Percentiles rank a stretch among this genome's conserved stretches.
Evolutionary conservation across 352 stramenopile genomes (phyloP).

Genomic region (Globisporangium mamillatum): DNA sequence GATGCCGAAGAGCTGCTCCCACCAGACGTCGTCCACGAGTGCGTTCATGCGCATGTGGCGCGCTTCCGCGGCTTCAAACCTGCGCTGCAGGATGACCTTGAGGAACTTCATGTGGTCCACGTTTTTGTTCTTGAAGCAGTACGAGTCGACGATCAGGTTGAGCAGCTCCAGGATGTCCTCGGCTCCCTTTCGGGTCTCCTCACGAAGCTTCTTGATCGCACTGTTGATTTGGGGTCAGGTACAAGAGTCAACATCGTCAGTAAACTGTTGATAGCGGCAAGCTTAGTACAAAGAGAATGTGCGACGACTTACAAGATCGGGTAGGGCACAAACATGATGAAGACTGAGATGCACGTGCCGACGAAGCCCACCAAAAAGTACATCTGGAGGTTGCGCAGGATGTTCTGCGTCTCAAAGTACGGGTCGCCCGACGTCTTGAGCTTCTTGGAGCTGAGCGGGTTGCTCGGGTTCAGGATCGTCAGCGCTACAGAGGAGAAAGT

Average conservation of each 20-base stretch:
- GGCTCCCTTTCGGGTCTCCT: slow-evolving; percentile 43
- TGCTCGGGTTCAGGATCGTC: slow-evolving; percentile 71
- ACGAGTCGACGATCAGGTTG: slow-evolving; percentile 81
- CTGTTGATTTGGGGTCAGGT: slow-evolving; percentile 17
- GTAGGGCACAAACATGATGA: slow-evolving; percentile 77
- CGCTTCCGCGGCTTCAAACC: slow-evolving; percentile 52
- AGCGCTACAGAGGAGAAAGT: slow-evolving; percentile 32
- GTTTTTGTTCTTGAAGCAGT: slow-evolving; percentile 88
- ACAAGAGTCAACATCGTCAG: not conserved
- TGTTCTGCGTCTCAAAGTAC: slow-evolving; percentile 57
- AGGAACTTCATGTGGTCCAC: slow-evolving; percentile 83
- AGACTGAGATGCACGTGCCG: slow-evolving; percentile 60
- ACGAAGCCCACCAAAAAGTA: slow-evolving; percentile 77
- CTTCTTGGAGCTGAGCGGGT: slow-evolving; percentile 40
- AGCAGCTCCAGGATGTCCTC: slow-evolving; percentile 68
- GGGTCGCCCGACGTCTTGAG: slow-evolving; percentile 46
- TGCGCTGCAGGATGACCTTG: slow-evolving; percentile 62
- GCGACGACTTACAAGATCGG: slow-evolving; percentile 65
- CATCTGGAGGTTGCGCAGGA: slow-evolving; percentile 68
- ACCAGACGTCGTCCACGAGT: slow-evolving; percentile 73
- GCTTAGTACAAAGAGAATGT: too few species aligned
- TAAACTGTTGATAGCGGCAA: not conserved
- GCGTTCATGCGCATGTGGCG: slow-evolving; percentile 55
- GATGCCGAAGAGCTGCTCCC: slow-evolving; percentile 76
- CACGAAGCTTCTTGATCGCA: slow-evolving; percentile 51